phyloP scores from a whole-genome alignment of 2,329 filamentous ascomycete species.

The Passalora sequoiae region DNA sequence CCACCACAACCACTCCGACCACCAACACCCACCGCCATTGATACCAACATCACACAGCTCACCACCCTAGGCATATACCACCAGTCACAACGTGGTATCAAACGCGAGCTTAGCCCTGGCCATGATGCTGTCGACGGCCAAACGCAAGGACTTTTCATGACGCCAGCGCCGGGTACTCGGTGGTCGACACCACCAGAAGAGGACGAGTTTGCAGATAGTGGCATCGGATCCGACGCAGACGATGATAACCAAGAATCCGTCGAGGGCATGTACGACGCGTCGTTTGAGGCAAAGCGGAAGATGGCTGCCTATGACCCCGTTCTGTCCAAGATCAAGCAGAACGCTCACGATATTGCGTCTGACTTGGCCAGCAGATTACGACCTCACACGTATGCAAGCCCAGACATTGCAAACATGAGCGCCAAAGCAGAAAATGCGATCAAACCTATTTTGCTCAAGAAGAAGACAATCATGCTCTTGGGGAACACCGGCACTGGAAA shows the following conservation, averaged over 20 bases:
- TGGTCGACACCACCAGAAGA: neutral
- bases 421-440: neutral
- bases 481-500: slow-evolving; percentile 9
- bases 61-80: too few relatives aligned
- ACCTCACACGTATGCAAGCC: neutral
- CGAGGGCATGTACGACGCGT: neutral
- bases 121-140: neutral
- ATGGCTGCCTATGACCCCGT: neutral
- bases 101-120: neutral
- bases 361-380: neutral
- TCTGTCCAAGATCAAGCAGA: neutral
- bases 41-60: too few relatives aligned
- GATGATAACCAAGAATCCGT: neutral
- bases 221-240: neutral
- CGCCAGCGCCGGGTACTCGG: neutral
- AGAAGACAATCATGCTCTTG: slow-evolving; percentile 4
- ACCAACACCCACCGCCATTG: neutral
- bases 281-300: neutral
- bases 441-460: neutral
- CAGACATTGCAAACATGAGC: neutral
- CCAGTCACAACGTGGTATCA: too few relatives aligned
- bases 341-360: neutral
- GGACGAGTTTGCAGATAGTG: neutral
- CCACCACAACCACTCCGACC: neutral
- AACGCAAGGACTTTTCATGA: neutral